Base-by-base conservation (phyloP, 2,329 filamentous ascomycete genomes). In the Colletotrichum noveboracense region DNA sequence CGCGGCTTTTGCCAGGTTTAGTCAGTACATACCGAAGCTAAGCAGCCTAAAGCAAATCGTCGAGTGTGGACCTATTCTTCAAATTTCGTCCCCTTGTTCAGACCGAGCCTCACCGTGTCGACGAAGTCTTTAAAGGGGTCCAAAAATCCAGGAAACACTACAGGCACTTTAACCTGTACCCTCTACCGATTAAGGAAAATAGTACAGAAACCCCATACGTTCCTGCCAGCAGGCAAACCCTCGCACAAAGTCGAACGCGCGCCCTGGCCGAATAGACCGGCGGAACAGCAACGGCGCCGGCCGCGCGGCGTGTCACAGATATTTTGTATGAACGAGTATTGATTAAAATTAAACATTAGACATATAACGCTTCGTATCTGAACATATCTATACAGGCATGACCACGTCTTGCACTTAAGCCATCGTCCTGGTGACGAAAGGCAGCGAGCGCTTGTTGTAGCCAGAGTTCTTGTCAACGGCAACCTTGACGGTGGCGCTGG, bases 381-480 rank as follows among this genome's bases (percentile, higher is more conserved):
- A 26, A 36, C n/a, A 68, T 28, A 26, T 34, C 18, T 58, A 56
- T 18, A 67, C 8, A 24, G 21, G 62, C 61, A 61, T 28, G n/a
- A 28, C 24, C 6, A 21, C 30, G 2, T 13, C 43, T 21, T 21
- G 10, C 18, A 55, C 14, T 48, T 48, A 43, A 43, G 56, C 62
- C 66, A 74, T 34, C 48, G 43, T 32, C 70, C 24, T 72, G 9
- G 64, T 61, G 24, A 61, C 34, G 28, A 61, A 72, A 16, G 70
- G 70, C 58, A 74, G n/a, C 16, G 66, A 64, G 24, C 71, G 71
- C 58, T 65, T 74, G 60, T 21, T 65, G 58, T 76, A 74, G 2
- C 74, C 74, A 18, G 70, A 74, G 70, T 61, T 69, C 36, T 48
- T 76, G 74, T 76, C 74, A 16, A 76, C 74, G 56, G n/a, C 74